Evolutionary conservation across 208 protist species (phyloP).

Genomic region (Leishmania braziliensis): DNA sequence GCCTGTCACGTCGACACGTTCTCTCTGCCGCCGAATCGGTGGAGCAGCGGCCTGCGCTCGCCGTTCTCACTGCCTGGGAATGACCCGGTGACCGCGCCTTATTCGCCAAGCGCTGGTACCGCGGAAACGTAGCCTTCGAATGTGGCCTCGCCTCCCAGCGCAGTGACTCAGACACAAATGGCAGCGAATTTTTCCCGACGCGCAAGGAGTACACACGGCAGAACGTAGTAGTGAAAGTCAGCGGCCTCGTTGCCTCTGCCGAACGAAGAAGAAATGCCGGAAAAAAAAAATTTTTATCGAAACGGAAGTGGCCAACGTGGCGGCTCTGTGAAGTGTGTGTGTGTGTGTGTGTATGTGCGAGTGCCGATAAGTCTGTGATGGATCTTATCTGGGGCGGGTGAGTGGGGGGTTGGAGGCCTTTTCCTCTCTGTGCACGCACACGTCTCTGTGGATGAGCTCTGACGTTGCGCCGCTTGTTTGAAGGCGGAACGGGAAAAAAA

Average conservation of each 20-base stretch:
- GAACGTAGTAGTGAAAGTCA: background rate
- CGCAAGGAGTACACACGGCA: background rate
- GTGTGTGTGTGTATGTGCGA: background rate
- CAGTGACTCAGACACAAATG: background rate
- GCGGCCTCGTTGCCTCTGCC: background rate
- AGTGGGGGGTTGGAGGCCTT: background rate
- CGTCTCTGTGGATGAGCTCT: too few species aligned
- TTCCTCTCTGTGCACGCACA: background rate
- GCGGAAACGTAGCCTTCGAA: background rate
- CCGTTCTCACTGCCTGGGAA: background rate
- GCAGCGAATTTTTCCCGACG: background rate
- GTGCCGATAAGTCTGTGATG: background rate
- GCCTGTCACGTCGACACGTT: background rate
- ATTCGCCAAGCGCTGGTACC: background rate
- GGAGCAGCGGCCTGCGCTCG: slow-evolving; percentile 9
- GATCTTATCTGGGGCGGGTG: background rate
- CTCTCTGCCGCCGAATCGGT: background rate
- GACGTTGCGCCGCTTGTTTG: background rate
- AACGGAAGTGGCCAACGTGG: background rate
- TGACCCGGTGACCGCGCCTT: slow-evolving; percentile 9
- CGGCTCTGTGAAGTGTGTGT: background rate
- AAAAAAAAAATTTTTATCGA: too few species aligned
- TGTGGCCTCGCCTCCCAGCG: background rate
- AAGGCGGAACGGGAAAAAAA: too few species aligned
- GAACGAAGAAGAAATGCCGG: background rate